These are phyloP conservation scores for Podaxis mareebaensis DNA, from an alignment of 768 basidiomycete species.

Conservation along the genomic window DNA sequence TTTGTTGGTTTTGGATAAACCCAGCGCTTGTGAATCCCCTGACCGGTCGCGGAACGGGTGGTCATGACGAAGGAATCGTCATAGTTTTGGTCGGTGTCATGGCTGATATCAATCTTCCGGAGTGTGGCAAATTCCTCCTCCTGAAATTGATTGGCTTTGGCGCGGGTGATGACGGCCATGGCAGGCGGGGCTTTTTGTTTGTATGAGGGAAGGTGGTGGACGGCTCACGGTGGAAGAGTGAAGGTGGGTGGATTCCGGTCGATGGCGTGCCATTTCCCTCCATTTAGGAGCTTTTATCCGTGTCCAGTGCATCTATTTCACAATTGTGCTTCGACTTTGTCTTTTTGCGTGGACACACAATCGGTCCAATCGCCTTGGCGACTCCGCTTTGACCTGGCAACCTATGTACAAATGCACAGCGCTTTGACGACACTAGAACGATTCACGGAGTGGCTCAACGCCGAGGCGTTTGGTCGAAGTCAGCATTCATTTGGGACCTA, in stretches of 20 bases:
- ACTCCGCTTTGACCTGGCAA: neutral
- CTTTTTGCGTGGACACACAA: neutral
- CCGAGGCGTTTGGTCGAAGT: neutral
- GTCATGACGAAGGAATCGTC: neutral
- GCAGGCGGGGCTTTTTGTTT: neutral
- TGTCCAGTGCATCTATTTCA: neutral
- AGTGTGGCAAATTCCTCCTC: slow-evolving; percentile 3
- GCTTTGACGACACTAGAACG: neutral
- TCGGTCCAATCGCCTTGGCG: neutral
- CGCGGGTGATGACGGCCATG: slow-evolving; percentile 2
- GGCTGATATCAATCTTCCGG: neutral
- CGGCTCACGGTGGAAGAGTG: neutral
- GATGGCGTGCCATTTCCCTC: neutral
- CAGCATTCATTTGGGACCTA: no score
- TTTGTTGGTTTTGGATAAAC: neutral
- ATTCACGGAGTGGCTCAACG: neutral
- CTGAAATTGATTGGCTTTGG: neutral
- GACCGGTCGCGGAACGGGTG: neutral
- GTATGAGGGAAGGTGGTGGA: neutral
- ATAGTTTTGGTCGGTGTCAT: neutral
- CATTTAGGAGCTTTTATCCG: neutral
- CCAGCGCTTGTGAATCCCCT: neutral
- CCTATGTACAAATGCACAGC: neutral
- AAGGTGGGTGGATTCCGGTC: neutral
- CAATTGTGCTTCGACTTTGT: neutral